Base-by-base conservation (phyloP, 306 rosid species). In the Sindora glabra region DNA sequence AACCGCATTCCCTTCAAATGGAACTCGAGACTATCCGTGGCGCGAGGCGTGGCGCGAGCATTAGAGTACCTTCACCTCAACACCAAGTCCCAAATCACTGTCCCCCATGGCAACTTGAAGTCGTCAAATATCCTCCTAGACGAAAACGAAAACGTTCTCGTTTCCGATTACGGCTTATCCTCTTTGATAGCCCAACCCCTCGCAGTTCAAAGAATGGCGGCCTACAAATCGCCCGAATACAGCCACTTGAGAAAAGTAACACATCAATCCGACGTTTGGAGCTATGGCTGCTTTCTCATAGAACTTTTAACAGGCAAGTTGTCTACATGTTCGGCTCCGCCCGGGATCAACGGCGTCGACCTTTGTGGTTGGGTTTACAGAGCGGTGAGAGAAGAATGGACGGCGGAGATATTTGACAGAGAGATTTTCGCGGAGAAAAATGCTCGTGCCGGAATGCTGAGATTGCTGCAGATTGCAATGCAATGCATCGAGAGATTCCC, bases 341-440 rank as follows among this genome's bases (percentile, higher is more conserved):
- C 60, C 0, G 86, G 95, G 2, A 47, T 70, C 1, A 75, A 55
- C 8, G 96, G 89, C 0, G 62, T 79, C n/a, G 83, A 91, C 8
- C 65, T 87, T 0, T 75, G 75, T 46, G 67, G 63, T 27, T 91
- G 96, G 98, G 91, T 91, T 22, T 75, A 81, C 18, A 61, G 78
- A 32, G 98, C 92, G 0, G 86, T 85, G 6, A 72, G 88, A 53
- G 96, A 91, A 57, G 98, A 91, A 40, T 91, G 96, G 98, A 91
- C 95, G 0, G 89, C 89, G 2, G 95, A 91, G 81, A 86, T 87
- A 15, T 87, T 91, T 21, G 92, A 91, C 40, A 39, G 17, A 3
- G 96, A 91, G 48, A 72, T 87, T 27, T 63, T 72, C 0, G 7
- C 13, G 16, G 81, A 62, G 24, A 74, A 79, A 72, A 69, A 32